Evolutionary conservation across 495 filamentous ascomycete species (phyloP).

Genomic region (Oidiodendron maius): DNA sequence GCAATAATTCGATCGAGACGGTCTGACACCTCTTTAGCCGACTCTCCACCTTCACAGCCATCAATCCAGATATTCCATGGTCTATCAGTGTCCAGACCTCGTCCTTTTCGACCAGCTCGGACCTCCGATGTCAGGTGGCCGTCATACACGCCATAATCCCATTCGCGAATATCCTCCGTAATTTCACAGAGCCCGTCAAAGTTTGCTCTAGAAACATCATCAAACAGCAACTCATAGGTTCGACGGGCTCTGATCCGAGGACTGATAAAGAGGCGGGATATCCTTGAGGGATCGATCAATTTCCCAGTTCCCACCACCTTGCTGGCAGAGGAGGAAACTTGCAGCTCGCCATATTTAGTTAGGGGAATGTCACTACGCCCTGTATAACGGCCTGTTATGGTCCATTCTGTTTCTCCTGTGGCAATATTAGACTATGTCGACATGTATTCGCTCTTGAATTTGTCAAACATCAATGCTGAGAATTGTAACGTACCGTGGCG

Average conservation of each 20-base stretch:
- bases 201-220: slow-evolving; percentile 26
- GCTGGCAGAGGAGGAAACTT: slow-evolving; percentile 58
- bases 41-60: slow-evolving; percentile 54
- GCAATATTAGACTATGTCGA: background rate
- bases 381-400: slow-evolving; percentile 71
- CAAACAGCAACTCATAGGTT: slow-evolving; percentile 70
- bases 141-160: slow-evolving; percentile 79
- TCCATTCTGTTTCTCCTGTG: slow-evolving; percentile 73
- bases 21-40: slow-evolving; percentile 49
- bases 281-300: slow-evolving; percentile 60
- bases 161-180: slow-evolving; percentile 63
- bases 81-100: slow-evolving; percentile 45
- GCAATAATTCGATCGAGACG: slow-evolving; percentile 59
- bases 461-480: background rate
- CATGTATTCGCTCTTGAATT: background rate
- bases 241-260: slow-evolving; percentile 65
- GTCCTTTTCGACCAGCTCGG: slow-evolving; percentile 38
- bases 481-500: slow-evolving; percentile 48
- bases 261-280: slow-evolving; percentile 68
- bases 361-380: slow-evolving; percentile 67
- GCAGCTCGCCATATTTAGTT: slow-evolving; percentile 63
- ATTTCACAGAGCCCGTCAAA: slow-evolving; percentile 44
- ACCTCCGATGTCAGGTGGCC: slow-evolving; percentile 63
- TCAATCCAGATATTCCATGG: slow-evolving; percentile 64
- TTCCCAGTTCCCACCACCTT: slow-evolving; percentile 63